A percentile compares a stretch with the other conserved stretches of the same genome.
These are phyloP conservation scores for Eutrema japonicum DNA, from an alignment of 345 rosid species.

Conservation along the genomic window DNA sequence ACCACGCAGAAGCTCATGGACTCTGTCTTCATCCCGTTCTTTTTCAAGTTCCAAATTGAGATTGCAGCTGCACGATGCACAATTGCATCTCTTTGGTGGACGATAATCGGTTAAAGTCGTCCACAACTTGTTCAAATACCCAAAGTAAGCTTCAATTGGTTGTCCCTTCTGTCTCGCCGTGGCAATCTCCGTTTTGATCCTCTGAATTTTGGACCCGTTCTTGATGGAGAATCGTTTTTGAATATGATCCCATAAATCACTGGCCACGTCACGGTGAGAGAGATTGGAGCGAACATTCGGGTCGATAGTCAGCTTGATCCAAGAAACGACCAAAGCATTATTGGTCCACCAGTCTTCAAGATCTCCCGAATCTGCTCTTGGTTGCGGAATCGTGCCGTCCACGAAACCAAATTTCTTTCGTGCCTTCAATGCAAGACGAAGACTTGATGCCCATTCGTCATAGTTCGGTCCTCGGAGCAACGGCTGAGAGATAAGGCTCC, in stretches of 20 bases:
- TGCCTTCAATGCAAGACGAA: too few species aligned
- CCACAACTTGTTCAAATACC: background rate
- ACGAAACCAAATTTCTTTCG: too few species aligned
- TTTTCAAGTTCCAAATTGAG: background rate
- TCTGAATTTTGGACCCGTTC: background rate
- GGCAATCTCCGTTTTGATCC: background rate
- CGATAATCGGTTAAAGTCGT: background rate
- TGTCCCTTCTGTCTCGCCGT: background rate
- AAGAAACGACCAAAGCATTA: background rate
- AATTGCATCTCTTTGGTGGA: background rate
- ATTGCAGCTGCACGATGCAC: background rate
- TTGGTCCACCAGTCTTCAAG: background rate
- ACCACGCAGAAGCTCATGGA: background rate
- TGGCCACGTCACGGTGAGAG: background rate
- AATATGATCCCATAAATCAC: background rate
- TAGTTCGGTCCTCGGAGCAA: background rate
- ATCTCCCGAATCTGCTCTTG: background rate
- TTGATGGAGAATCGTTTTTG: background rate
- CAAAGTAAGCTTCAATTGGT: background rate
- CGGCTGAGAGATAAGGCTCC: background rate
- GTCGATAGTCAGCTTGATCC: background rate
- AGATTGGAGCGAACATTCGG: background rate
- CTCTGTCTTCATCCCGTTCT: background rate
- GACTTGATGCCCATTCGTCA: too few species aligned
- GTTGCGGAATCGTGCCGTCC: background rate